Evolutionary conservation across 495 filamentous ascomycete species (phyloP), one percentile per base, ranked within the genome.

Genomic region (Elaphomyces granulatus): DNA sequence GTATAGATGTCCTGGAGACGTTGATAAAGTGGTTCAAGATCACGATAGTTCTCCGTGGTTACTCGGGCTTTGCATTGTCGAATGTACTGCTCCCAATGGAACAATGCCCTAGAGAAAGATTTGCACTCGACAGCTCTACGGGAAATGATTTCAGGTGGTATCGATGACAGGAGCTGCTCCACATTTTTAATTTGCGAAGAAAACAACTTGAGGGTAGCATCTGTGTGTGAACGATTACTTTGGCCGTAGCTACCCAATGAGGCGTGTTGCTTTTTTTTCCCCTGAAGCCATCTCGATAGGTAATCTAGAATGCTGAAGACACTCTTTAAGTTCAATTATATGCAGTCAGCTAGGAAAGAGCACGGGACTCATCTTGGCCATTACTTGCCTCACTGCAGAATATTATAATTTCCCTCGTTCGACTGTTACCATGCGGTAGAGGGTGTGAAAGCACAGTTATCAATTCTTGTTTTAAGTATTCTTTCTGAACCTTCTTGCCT

Each of bases 291-390:
- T 34, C 77, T 71, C 41, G 85, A 83, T 42, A 86, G 69, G 55
- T 98, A 94, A 52, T 98, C 92, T 17, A 96, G 69, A 10, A 92
- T 75, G 41, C 78, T 77, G 58, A 98, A 98, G 8, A 94, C 77
- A 39, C 80, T 83, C 84, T 94, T 48, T 28, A 34, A 8, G 6
- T 28, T 28, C 23, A 17, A 20, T 31, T 15, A 15, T n/a, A 32
- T 20, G n/a, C n/a, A n/a, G n/a, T n/a, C n/a, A n/a, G n/a, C n/a
- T n/a, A n/a, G n/a, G n/a, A n/a, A n/a, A n/a, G n/a, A n/a, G n/a
- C n/a, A n/a, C n/a, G n/a, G n/a, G n/a, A n/a, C n/a, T n/a, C n/a
- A n/a, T n/a, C 42, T 45, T 45, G 34, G n/a, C 16, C 20, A 8
- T 23, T 17, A 28, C 68, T 61, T 66, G 87, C 86, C 66, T 94